Evolutionary conservation across 495 filamentous ascomycete genomes (phyloP).

Genomic region (Aspergillus steynii): DNA sequence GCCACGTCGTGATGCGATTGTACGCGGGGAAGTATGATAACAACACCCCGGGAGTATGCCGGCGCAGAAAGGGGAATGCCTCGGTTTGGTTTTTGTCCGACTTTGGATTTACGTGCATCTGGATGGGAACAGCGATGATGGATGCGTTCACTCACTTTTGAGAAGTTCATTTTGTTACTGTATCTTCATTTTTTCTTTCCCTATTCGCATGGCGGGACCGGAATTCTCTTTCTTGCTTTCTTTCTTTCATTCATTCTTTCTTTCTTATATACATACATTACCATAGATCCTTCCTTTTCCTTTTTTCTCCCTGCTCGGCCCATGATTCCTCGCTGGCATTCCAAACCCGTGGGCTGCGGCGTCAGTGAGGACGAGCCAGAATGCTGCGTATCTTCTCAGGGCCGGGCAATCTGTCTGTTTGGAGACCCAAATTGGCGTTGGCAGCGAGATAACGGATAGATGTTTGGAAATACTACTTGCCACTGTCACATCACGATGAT

Average conservation of each 20-base stretch:
- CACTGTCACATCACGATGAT: background rate
- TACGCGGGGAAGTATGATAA: no score
- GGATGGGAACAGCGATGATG: background rate
- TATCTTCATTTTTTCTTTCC: conserved; percentile 9
- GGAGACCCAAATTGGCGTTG: background rate
- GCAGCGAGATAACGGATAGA: background rate
- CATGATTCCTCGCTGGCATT: background rate
- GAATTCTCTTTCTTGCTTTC: conserved; percentile 17
- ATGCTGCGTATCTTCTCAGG: conserved; percentile 1
- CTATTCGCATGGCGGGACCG: conserved; percentile 19
- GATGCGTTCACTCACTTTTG: conserved; percentile 3
- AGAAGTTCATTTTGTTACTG: conserved; percentile 6
- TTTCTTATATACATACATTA: conserved; percentile 23
- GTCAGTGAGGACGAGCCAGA: conserved; percentile 4
- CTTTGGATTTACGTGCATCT: background rate
- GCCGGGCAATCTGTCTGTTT: background rate
- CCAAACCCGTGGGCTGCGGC: background rate
- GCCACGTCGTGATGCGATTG: conserved; percentile 28
- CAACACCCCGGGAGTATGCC: background rate
- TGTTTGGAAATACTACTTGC: background rate
- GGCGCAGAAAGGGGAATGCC: background rate
- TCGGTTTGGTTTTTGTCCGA: background rate
- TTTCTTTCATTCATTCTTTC: conserved; percentile 3
- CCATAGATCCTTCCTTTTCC: conserved; percentile 17
- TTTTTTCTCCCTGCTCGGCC: background rate